Evolutionary conservation across 108 stramenopile species (phyloP), one percentile per base, ranked within the genome.

Genomic region (Nitzschia sp.): DNA sequence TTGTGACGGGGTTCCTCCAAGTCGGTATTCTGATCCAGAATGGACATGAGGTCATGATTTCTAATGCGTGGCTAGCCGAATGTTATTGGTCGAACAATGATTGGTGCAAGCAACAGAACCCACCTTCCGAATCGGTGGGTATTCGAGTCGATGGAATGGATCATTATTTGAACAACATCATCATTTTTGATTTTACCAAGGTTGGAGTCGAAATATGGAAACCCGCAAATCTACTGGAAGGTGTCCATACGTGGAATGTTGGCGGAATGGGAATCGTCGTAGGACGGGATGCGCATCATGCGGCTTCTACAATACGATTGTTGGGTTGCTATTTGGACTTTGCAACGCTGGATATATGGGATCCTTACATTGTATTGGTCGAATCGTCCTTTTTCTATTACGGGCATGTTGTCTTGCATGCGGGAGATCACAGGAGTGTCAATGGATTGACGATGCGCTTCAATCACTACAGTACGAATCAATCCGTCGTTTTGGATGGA

Each of bases 201-300:
- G 41, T 61, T 17, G 60, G 60, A 25, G 60, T 61, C 11, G 38
- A 61, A 45, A 44, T 61, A 13, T 17, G 1, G 19, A 19, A 61
- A 45, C 32, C 38, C 6, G 60, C 60, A 36, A 61, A 61, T 31
- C 23, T 61, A 1, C 26, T 61, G 41, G 41, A 44, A 41, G 60
- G 60, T 45, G 60, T 61, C n/a, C 60, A 61, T 61, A 61, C 60
- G n/a, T 61, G 60, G 60, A 61, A 61, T 44, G 60, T 36, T 22
- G 60, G 60, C 6, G 41, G 60, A 15, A 16, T n/a, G 41, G 60
- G 60, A 1, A 61, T 61, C 44, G 60, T 61, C 23, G 21, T 61
- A 19, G 60, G 60, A 0, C 28, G 23, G 4, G 21, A 41, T 61
- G 33, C 36, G 0, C 5, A 8, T 5, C 9, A 22, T 8, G 1